Evolutionary conservation across 768 basidiomycete genomes (phyloP), one percentile per base, ranked within the genome.

Genomic region (Panaeolus papilionaceus): DNA sequence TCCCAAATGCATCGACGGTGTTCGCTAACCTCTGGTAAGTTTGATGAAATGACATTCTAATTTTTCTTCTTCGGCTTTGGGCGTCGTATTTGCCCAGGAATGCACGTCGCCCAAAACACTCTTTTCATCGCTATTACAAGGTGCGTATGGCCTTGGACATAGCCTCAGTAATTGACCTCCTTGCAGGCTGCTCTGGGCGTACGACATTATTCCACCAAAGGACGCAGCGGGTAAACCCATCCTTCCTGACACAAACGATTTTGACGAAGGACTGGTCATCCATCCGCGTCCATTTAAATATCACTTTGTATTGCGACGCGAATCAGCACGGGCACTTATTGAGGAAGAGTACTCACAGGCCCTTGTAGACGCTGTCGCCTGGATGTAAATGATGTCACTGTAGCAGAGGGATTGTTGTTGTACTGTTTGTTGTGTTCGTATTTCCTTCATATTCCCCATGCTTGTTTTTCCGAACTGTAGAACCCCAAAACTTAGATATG

Each of bases 1-100:
- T 83, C n/a, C 81, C 81, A 4, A 78, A 77, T 54, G 81, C 78
- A 9, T 76, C 70, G n/a, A 70, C 72, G 14, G 65, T 76, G 2
- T 66, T 71, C 62, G 72, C 74, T 3, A 76, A 75, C 54, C 62
- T 76, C 40, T 74, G 71, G 75, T 75, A 54, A 20, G 75, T 72
- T 44, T 28, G n/a, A 39, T 54, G 51, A 18, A 58, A 51, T 18
- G 16, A n/a, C 44, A 18, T 39, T 47, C 33, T 67, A 68, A 3
- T 69, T 68, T 14, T 74, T 75, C 33, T 70, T 70, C 49, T 75
- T 77, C 66, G 76, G 75, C 5, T 77, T 77, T 38, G 76, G 76
- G 45, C 71, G 75, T 3, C 70, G 76, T 12, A 74, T 75, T n/a
- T 77, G 75, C 42, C 76, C 76, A 3, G 75, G 76, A 0, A 72